Conservation (phyloP, 768 basidiomycete genomes). For the Pluteus cervinus region DNA sequence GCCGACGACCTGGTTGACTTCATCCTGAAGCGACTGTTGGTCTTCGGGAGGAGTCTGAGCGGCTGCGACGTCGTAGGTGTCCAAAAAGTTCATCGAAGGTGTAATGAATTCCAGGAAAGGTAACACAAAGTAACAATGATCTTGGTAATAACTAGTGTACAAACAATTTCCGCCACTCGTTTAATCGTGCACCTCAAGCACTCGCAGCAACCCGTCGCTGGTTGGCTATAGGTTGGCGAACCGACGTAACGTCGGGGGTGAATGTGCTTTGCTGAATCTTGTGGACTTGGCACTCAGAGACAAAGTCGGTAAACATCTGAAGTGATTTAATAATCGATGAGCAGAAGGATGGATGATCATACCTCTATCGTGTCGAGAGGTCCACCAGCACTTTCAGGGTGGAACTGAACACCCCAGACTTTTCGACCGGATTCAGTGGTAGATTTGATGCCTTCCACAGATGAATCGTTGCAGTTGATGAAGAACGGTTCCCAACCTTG, state of each 20-base stretch:
- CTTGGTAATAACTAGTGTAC: no score
- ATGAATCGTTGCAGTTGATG: slow-evolving; percentile 99
- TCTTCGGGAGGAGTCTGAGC: slow-evolving; percentile 39
- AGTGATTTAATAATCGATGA: background rate
- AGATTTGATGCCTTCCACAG: slow-evolving; percentile 97
- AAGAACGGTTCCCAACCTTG: slow-evolving; percentile 98
- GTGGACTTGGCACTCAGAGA: slow-evolving; percentile 68
- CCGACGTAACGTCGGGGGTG: slow-evolving; percentile 9
- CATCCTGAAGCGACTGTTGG: slow-evolving; percentile 69
- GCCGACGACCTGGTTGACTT: slow-evolving; percentile 86
- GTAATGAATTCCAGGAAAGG: slow-evolving; percentile 5
- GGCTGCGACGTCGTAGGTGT: slow-evolving; percentile 56
- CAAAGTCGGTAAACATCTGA: slow-evolving; percentile 36
- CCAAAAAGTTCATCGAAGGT: slow-evolving; percentile 64
- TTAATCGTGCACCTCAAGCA: slow-evolving; percentile 12
- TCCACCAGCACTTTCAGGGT: slow-evolving; percentile 98
- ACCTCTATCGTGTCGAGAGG: slow-evolving; percentile 98
- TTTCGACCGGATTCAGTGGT: slow-evolving; percentile 83
- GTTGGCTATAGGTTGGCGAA: slow-evolving; percentile 17
- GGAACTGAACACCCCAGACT: slow-evolving; percentile 99
- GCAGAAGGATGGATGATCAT: slow-evolving; percentile 14
- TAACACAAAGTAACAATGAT: no score
- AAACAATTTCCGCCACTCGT: no score
- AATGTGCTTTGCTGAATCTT: slow-evolving; percentile 29
- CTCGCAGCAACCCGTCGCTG: slow-evolving; percentile 24